These are phyloP conservation scores for Pythium brachiatum DNA, from an alignment of 352 stramenopile genomes.

Conservation along the genomic window DNA sequence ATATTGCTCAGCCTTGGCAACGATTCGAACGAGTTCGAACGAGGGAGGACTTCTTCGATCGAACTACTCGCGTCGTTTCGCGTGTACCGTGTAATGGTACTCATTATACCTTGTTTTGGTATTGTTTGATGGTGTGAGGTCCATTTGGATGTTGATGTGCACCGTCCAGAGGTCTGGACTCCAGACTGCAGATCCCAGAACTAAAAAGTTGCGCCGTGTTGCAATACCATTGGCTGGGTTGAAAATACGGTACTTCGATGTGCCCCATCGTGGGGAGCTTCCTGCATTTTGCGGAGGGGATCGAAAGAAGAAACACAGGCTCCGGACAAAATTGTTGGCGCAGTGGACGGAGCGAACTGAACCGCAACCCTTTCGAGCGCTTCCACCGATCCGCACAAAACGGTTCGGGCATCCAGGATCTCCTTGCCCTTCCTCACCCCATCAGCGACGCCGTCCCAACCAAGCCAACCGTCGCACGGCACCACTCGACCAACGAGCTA, in stretches of 20 bases:
- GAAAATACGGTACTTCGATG: background rate
- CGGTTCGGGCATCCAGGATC: background rate
- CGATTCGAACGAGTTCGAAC: no score
- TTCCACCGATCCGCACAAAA: background rate
- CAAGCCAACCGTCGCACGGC: no score
- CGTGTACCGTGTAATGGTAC: constrained; percentile 9
- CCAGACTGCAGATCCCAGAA: background rate
- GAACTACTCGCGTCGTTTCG: constrained; percentile 18
- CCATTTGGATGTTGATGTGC: background rate
- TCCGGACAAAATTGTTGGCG: no score
- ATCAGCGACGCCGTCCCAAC: no score
- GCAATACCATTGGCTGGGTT: background rate
- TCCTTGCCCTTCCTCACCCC: no score
- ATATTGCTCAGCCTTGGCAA: background rate
- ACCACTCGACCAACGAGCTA: no score
- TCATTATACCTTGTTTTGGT: background rate
- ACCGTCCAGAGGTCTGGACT: background rate
- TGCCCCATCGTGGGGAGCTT: no score
- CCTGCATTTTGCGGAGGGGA: no score
- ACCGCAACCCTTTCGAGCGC: background rate
- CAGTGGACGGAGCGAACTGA: no score
- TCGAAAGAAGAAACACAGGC: no score
- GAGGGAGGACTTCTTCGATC: no score
- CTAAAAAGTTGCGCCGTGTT: background rate
- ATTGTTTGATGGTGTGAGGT: background rate